Evolutionary conservation across 768 basidiomycete species (phyloP).

Genomic region (Sarcodon aspratus): DNA sequence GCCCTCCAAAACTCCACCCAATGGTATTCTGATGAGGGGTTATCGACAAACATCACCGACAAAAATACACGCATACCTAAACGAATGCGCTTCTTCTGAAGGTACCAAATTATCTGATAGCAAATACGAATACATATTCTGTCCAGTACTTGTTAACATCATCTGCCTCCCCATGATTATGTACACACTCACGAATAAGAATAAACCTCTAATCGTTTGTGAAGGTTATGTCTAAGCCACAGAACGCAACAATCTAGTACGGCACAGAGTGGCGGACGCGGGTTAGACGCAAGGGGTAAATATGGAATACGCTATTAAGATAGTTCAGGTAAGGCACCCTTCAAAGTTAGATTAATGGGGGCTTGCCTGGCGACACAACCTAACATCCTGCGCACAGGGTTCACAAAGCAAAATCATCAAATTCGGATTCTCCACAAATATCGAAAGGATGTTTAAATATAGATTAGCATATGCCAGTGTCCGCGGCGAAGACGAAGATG

Average conservation of each 20-base stretch:
- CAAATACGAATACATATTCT: slow-evolving; percentile 48
- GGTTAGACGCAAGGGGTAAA: slow-evolving; percentile 27
- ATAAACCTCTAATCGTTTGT: slow-evolving; percentile 45
- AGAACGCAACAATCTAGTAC: slow-evolving; percentile 58
- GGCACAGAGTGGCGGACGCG: slow-evolving; percentile 40
- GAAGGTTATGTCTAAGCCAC: slow-evolving; percentile 62
- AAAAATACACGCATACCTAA: slow-evolving; percentile 28
- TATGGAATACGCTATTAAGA: slow-evolving; percentile 36
- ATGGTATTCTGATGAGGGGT: slow-evolving; percentile 35
- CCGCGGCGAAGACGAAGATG: slow-evolving; percentile 44
- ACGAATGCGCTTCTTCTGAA: slow-evolving; percentile 40
- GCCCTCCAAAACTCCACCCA: slow-evolving; percentile 60
- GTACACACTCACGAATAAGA: slow-evolving; percentile 38
- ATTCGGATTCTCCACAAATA: slow-evolving; percentile 35
- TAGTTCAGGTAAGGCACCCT: neutral
- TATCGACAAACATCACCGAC: slow-evolving; percentile 1
- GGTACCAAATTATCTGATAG: slow-evolving; percentile 43
- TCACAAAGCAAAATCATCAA: slow-evolving; percentile 35
- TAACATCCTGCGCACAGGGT: slow-evolving; percentile 28
- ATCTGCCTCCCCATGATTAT: too few relatives aligned
- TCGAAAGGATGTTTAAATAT: slow-evolving; percentile 39
- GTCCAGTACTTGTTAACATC: neutral
- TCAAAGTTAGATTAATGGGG: neutral
- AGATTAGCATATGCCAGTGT: slow-evolving; percentile 54
- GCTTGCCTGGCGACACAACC: slow-evolving; percentile 54